Evolutionary conservation across 2,329 filamentous ascomycete genomes (phyloP).

Genomic region (Penicillium polonicum): DNA sequence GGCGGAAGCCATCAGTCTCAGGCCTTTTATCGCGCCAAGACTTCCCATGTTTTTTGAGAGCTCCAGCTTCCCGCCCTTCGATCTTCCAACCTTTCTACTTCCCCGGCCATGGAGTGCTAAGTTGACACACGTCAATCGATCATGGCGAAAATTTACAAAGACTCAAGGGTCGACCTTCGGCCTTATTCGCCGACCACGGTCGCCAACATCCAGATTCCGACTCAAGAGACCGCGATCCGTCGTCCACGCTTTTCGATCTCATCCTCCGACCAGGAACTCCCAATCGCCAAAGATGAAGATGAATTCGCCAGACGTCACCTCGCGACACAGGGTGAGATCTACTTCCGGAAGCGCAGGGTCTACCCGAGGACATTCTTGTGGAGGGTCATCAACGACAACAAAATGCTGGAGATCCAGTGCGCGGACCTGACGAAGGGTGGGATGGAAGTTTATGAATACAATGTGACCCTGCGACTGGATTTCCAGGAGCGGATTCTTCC

Average conservation of each 20-base stretch:
- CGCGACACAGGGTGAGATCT: conserved; percentile 76
- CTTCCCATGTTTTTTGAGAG: conserved; percentile 36
- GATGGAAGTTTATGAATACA: conserved; percentile 63
- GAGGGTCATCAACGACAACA: conserved; percentile 79
- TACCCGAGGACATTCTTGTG: conserved; percentile 86
- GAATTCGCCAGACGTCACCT: conserved; percentile 71
- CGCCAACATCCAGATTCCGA: conserved; percentile 67
- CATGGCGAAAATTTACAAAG: conserved; percentile 77
- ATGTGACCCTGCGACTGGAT: conserved; percentile 72
- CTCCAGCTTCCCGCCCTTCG: conserved; percentile 33
- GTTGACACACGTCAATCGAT: conserved; percentile 28
- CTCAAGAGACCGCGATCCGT: conserved; percentile 47
- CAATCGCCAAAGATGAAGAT: conserved; percentile 58
- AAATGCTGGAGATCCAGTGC: conserved; percentile 76
- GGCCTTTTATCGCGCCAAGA: conserved; percentile 32
- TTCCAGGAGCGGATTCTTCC: conserved; percentile 73
- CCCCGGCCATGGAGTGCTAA: conserved; percentile 36
- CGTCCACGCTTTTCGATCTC: conserved; percentile 47
- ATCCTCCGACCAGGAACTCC: conserved; percentile 41
- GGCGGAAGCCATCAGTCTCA: conserved; percentile 3
- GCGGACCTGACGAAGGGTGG: conserved; percentile 74
- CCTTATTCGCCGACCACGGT: conserved; percentile 66
- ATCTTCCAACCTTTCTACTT: conserved; percentile 22
- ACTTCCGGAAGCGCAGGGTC: conserved; percentile 72
- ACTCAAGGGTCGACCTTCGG: conserved; percentile 81